Evolutionary conservation across 75 land plant species (phyloP), one percentile per base, ranked within the genome.

Genomic region (Larix kaempferi): DNA sequence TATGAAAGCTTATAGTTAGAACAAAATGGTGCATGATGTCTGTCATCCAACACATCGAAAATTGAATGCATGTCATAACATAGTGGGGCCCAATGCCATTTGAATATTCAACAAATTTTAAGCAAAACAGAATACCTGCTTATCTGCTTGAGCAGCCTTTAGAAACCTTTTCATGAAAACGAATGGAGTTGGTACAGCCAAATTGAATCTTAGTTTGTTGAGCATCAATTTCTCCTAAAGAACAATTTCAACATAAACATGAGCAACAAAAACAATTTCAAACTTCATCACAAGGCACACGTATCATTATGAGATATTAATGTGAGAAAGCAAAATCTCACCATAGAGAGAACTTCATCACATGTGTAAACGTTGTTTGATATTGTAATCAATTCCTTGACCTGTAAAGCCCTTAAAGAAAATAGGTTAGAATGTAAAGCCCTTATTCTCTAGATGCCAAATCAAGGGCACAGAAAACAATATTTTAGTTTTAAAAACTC

Each of bases 161-260:
- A 95, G 86, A 81, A 91, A 91, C 59, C 96, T 76, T 66, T 80
- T 76, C 87, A 95, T 86, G 75, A 95, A 95, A 10, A 95, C 94
- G 81, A 93, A 95, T 6, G 90, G 91, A 35, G 98, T 95, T 6
- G 98, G 94, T 26, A 80, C 72, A 82, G 87, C 88, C 29, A 95
- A 76, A 74, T 89, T 86, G 73, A 91, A 95, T 54, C 82, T 82
- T 77, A 95, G 59, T 22, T 82, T 88, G 75, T 87, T 88, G 12
- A 95, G 80, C 55, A 95, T 87, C 23, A 77, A 76, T 82, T 84
- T 89, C 76, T 95, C 98, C 95, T 93, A 87, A 44, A 76, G 64
- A n/a, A n/a, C n/a, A n/a, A n/a, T n/a, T n/a, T n/a, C n/a, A n/a
- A n/a, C n/a, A n/a, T n/a, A n/a, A n/a, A n/a, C n/a, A 21, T 16